These are phyloP conservation scores for Anethum foeniculum DNA, from an alignment of 140 eudicot species.

Conservation along the genomic window DNA sequence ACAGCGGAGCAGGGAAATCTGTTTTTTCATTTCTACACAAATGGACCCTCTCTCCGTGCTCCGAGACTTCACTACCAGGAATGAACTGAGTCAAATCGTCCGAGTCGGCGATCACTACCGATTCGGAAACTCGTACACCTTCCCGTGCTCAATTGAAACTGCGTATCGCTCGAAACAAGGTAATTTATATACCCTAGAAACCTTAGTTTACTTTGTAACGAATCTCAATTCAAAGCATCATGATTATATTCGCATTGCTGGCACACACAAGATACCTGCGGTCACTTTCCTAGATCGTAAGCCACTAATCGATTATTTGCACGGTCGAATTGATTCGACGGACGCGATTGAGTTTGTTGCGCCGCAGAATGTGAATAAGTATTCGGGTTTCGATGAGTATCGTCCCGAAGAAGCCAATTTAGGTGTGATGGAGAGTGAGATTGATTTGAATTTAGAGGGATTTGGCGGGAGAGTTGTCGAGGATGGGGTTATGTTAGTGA, in stretches of 20 bases:
- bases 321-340: conserved; percentile 45
- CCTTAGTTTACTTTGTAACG: conserved; percentile 75
- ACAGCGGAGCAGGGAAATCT: no score
- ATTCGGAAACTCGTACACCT: conserved; percentile 55
- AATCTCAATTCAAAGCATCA: conserved; percentile 63
- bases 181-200: conserved; percentile 74
- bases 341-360: conserved; percentile 50
- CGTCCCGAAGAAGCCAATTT: conserved; percentile 34
- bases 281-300: conserved; percentile 78
- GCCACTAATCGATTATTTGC: conserved; percentile 64
- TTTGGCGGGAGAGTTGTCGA: conserved; percentile 16
- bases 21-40: no score
- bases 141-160: conserved; percentile 69
- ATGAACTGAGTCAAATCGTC: conserved; percentile 49
- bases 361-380: conserved; percentile 17
- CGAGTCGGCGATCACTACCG: conserved; percentile 51
- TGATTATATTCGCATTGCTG: conserved; percentile 74
- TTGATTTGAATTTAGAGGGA: conserved; percentile 19
- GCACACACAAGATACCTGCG: conserved; percentile 56
- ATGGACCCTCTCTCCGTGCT: conserved; percentile 94
- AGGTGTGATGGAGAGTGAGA: conserved; percentile 15
- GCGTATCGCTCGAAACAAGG: conserved; percentile 82
- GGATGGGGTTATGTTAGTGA: conserved; percentile 37
- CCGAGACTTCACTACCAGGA: conserved; percentile 63
- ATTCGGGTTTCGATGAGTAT: conserved; percentile 22